Base-by-base conservation (phyloP, 768 basidiomycete species). In the Boletus rubescentipes region DNA sequence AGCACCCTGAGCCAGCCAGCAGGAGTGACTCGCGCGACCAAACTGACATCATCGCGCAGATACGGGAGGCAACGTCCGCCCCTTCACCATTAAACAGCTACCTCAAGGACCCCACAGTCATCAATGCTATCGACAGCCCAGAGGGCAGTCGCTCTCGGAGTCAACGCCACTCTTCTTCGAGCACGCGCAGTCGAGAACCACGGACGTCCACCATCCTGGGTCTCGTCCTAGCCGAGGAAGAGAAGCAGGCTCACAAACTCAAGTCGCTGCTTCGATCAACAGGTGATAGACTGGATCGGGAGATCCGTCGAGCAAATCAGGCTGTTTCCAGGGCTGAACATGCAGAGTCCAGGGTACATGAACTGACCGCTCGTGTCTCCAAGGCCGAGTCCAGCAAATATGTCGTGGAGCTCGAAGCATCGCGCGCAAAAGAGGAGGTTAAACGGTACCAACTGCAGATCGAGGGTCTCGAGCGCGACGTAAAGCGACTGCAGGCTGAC, bases 201-300 rank as follows among this genome's bases (percentile, higher is more conserved):
- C 67, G 71, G 37, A 67, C 75, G 1, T 69, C 75, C 30, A 64
- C 74, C 21, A 65, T 79, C 29, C 72, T 76, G 48, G 75, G 75
- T 3, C 63, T 81, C 12, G 73, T 78, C 26, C 69, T 79, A 26
- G 75, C 79, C 57, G 65, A 85, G 54, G 83, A 85, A 65, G 83
- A 85, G 64, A 76, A 77, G 49, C 81, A 83, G 59, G 73, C 75
- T n/a, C 74, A 75, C 51, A 76, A 78, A 51, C 74, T 85, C 55
- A 85, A 83, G 64, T 72, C 75, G 29, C 62, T 82, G 23, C 75
- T 86, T 21, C 74, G 77, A 48, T 69, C 67, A 42, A 77, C 84
- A 5, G 76, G 76, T 18, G 81, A 83, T 48, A 75, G 77, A 44
- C 72, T 88, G 36, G 80, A 85, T 61, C 70, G 76, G 43, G 84